Evolutionary conservation across 768 basidiomycete species (phyloP).

Genomic region (Russula lepida): DNA sequence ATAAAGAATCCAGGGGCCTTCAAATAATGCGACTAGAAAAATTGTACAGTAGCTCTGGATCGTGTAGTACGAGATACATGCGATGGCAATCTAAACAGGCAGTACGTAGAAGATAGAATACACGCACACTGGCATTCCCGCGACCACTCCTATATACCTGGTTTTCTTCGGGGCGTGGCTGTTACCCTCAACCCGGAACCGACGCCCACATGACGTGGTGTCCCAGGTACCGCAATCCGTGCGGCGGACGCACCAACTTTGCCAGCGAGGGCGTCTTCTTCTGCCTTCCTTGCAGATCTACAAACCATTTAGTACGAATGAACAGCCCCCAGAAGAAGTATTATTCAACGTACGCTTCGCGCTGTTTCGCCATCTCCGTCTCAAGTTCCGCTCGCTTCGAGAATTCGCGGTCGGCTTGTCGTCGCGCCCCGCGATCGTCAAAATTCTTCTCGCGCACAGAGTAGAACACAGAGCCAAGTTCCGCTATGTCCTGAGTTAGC

Average conservation of each 20-base stretch:
- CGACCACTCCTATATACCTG: conserved; percentile 45
- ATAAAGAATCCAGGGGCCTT: no score
- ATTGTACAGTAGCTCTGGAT: background rate
- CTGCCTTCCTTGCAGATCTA: conserved; percentile 55
- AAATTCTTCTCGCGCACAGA: conserved; percentile 98
- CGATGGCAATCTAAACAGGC: conserved; percentile 4
- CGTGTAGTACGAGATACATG: background rate
- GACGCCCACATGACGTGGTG: conserved; percentile 63
- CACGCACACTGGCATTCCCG: background rate
- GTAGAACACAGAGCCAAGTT: conserved; percentile 93
- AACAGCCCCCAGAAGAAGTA: background rate
- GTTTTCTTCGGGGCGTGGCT: conserved; percentile 68
- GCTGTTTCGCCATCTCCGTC: conserved; percentile 78
- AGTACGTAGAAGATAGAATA: background rate
- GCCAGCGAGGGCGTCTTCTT: conserved; percentile 49
- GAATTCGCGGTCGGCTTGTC: conserved; percentile 82
- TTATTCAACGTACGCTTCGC: conserved; percentile 49
- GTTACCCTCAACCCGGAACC: conserved; percentile 54
- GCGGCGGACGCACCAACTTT: conserved; percentile 48
- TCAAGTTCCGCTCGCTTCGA: conserved; percentile 87
- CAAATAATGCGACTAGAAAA: background rate
- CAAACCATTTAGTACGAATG: background rate
- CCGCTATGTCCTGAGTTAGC: conserved; percentile 44
- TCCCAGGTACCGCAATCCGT: conserved; percentile 72
- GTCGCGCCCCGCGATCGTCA: conserved; percentile 72